Conservation (phyloP, 1,139 yeast genomes). For the Saccharomyces hybrid region DNA sequence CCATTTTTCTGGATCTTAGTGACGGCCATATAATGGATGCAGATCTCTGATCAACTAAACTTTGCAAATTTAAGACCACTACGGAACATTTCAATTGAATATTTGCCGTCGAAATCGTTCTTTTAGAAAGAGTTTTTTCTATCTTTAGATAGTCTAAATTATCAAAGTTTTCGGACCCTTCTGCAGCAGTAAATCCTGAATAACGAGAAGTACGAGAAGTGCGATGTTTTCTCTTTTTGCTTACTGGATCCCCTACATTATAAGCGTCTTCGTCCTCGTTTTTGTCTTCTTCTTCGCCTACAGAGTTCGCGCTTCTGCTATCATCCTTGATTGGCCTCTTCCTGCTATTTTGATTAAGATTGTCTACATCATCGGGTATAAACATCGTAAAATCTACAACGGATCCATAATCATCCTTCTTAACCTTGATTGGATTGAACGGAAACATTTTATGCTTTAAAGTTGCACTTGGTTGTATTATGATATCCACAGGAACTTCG, state of each 20-base stretch:
- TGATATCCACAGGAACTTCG: constrained; percentile 45
- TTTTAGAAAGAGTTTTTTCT: constrained; percentile 42
- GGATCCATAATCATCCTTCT: constrained; percentile 82
- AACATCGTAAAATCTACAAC: constrained; percentile 51
- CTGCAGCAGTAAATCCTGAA: constrained; percentile 14
- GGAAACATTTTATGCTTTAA: constrained; percentile 79
- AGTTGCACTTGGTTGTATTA: constrained; percentile 48
- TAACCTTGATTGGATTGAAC: constrained; percentile 46
- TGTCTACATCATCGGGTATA: constrained; percentile 39
- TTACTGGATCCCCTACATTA: constrained; percentile 17
- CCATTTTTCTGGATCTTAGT: constrained; percentile 68
- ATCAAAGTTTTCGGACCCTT: constrained; percentile 28
- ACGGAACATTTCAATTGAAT: constrained; percentile 60
- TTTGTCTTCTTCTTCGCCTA: constrained; percentile 7
- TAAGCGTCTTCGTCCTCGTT: constrained; percentile 29
- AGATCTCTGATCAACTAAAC: constrained; percentile 79
- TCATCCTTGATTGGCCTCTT: constrained; percentile 16
- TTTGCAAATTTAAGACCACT: constrained; percentile 77
- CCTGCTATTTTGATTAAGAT: constrained; percentile 25
- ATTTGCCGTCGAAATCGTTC: constrained; percentile 35
- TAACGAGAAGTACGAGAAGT: constrained; percentile 5
- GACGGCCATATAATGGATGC: constrained; percentile 70
- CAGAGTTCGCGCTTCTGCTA: constrained; percentile 25
- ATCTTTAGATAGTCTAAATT: constrained; percentile 49
- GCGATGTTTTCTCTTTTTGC: constrained; percentile 11